These are phyloP conservation scores for Selaginella moellendorffii DNA, from an alignment of 75 land plant genomes.

Conservation along the genomic window DNA sequence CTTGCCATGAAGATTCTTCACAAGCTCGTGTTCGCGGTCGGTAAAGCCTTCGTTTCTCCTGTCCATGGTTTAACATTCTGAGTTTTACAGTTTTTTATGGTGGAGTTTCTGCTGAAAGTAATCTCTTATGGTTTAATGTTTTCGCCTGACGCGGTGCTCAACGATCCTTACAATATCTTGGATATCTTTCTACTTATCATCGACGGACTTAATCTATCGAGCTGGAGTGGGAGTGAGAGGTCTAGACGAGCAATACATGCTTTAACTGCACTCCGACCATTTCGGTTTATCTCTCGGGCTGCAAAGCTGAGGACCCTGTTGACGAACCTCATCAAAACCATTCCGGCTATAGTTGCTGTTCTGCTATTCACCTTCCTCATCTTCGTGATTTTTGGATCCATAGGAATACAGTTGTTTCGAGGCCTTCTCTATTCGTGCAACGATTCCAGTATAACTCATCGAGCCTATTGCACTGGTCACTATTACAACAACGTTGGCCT, in stretches of 20 bases:
- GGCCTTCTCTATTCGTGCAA: slow-evolving; percentile 16
- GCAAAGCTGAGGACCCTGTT: slow-evolving; percentile 14
- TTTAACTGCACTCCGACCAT: slow-evolving; percentile 16
- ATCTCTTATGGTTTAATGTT: slow-evolving; percentile 22
- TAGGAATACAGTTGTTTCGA: slow-evolving; percentile 21
- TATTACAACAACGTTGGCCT: slow-evolving; percentile 15
- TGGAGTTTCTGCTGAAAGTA: slow-evolving; percentile 20
- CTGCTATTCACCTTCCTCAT: slow-evolving; percentile 23
- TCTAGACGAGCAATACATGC: slow-evolving; percentile 8
- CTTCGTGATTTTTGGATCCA: slow-evolving; percentile 21
- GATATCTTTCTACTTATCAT: slow-evolving; percentile 22
- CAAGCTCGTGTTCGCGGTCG: background rate
- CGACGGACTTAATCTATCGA: slow-evolving; percentile 12
- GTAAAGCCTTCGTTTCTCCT: background rate
- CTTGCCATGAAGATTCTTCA: background rate
- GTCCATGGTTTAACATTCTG: background rate
- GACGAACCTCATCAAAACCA: slow-evolving; percentile 17
- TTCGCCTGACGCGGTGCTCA: slow-evolving; percentile 27
- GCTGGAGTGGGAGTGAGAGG: background rate
- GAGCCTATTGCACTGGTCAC: slow-evolving; percentile 20
- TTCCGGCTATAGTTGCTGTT: slow-evolving; percentile 23
- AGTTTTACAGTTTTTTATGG: slow-evolving; percentile 11
- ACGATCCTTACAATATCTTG: slow-evolving; percentile 21
- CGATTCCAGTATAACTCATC: slow-evolving; percentile 1
- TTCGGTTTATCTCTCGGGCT: slow-evolving; percentile 22